These are phyloP conservation scores for Astrocystis sublimbata DNA, from an alignment of 495 filamentous ascomycete genomes.

Conservation along the genomic window DNA sequence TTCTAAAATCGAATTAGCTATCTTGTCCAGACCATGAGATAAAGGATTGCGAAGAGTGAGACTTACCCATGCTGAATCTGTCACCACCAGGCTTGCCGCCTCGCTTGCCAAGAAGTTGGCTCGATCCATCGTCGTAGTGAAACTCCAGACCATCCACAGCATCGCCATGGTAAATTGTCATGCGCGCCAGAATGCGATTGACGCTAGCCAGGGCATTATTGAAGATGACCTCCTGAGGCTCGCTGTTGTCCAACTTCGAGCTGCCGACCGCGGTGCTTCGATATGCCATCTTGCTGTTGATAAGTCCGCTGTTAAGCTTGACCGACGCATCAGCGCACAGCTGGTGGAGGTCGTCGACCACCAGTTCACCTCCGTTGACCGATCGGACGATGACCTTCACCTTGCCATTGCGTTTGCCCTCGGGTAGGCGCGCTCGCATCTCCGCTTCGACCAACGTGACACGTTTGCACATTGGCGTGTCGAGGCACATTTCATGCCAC, in stretches of 20 bases:
- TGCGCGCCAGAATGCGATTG: conserved; percentile 70
- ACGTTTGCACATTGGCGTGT: conserved; percentile 64
- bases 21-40: background rate
- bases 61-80: conserved; percentile 73
- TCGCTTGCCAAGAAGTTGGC: conserved; percentile 85
- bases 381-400: conserved; percentile 75
- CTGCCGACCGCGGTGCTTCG: conserved; percentile 74
- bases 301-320: conserved; percentile 57
- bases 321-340: conserved; percentile 71
- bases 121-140: conserved; percentile 83
- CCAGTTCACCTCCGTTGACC: conserved; percentile 67
- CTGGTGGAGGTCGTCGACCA: conserved; percentile 68
- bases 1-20: conserved; percentile 54
- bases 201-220: conserved; percentile 62
- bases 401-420: conserved; percentile 67
- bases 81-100: conserved; percentile 75
- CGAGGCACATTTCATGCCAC: conserved; percentile 77
- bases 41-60: background rate
- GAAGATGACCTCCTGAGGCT: conserved; percentile 73
- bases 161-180: conserved; percentile 76
- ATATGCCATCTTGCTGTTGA: conserved; percentile 72
- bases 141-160: conserved; percentile 90
- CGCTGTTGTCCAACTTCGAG: conserved; percentile 69
- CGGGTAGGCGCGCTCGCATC: conserved; percentile 66
- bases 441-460: conserved; percentile 73